These are phyloP conservation scores for Aspergillus chevalieri DNA, from an alignment of 2,329 filamentous ascomycete genomes.

Conservation along the genomic window DNA sequence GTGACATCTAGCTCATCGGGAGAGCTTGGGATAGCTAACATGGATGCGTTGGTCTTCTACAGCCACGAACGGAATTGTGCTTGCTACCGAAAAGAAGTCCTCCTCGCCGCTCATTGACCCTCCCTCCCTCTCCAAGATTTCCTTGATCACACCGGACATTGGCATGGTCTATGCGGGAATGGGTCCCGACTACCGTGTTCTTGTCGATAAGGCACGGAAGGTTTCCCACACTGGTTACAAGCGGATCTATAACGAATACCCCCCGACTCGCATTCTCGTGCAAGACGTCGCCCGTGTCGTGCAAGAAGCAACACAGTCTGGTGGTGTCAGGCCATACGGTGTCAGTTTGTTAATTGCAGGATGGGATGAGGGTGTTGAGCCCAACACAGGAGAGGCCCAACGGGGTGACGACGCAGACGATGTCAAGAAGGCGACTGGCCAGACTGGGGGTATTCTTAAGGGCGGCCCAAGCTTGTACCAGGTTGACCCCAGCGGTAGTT, in stretches of 20 bases:
- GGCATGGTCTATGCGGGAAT: slow-evolving; percentile 99
- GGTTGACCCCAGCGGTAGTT: slow-evolving; percentile 96
- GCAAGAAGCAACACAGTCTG: slow-evolving; percentile 97
- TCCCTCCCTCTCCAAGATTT: slow-evolving; percentile 92
- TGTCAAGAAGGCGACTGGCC: slow-evolving; percentile 67
- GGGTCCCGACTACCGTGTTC: slow-evolving; percentile 95
- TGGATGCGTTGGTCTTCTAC: slow-evolving; percentile 3
- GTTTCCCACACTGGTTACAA: slow-evolving; percentile 98
- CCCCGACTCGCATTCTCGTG: slow-evolving; percentile 97
- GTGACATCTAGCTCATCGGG: neutral
- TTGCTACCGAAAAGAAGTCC: slow-evolving; percentile 99
- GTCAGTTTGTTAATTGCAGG: slow-evolving; percentile 92
- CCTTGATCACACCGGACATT: slow-evolving; percentile 96
- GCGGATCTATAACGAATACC: slow-evolving; percentile 99
- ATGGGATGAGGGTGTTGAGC: slow-evolving; percentile 95
- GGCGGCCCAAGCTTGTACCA: slow-evolving; percentile 97
- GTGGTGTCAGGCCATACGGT: slow-evolving; percentile 93
- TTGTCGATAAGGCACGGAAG: slow-evolving; percentile 96
- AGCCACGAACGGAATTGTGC: slow-evolving; percentile 98
- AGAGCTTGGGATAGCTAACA: slow-evolving; percentile 10
- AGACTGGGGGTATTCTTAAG: slow-evolving; percentile 93
- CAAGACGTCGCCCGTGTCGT: slow-evolving; percentile 97
- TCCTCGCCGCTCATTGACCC: slow-evolving; percentile 95
- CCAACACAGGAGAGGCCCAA: slow-evolving; percentile 64
- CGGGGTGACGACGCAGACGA: slow-evolving; percentile 51